Evolutionary conservation across 2,329 filamentous ascomycete species (phyloP).

Genomic region (Juglanconis oblonga): DNA sequence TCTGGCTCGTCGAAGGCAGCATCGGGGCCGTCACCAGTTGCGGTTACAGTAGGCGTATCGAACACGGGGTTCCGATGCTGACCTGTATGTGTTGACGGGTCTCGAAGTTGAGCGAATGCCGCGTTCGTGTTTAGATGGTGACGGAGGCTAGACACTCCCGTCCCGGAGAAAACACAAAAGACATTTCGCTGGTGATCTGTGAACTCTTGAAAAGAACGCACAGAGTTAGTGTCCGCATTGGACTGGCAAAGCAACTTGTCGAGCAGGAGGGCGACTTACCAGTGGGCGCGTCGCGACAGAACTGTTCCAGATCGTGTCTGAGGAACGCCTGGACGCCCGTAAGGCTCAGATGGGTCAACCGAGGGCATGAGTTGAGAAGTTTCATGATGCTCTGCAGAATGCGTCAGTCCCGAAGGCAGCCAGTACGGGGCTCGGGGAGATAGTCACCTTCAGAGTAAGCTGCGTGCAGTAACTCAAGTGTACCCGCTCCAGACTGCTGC

Average conservation of each 20-base stretch:
- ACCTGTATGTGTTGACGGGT: constrained; percentile 22
- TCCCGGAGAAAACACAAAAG: constrained; percentile 95
- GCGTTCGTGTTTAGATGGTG: constrained; percentile 66
- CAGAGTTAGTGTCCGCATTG: neutral
- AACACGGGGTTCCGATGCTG: constrained; percentile 14
- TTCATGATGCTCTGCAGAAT: constrained; percentile 76
- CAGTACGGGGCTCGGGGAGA: neutral
- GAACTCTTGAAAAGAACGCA: constrained; percentile 62
- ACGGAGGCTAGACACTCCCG: constrained; percentile 74
- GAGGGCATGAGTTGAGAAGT: constrained; percentile 85
- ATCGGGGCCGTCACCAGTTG: constrained; percentile 22
- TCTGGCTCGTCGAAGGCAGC: constrained; percentile 37
- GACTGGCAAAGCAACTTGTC: neutral
- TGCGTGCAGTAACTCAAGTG: constrained; percentile 94
- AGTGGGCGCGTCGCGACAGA: constrained; percentile 80
- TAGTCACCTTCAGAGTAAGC: constrained; percentile 72
- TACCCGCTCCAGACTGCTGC: constrained; percentile 79
- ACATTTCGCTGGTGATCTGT: constrained; percentile 92
- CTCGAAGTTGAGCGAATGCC: constrained; percentile 44
- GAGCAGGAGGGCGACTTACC: constrained; percentile 44
- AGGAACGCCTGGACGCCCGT: constrained; percentile 93
- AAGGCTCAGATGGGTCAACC: constrained; percentile 88
- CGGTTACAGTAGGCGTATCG: constrained; percentile 10
- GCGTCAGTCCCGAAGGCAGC: constrained; percentile 23
- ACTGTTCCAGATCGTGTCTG: constrained; percentile 76